Conservation (phyloP, 148 eudicot species). For the Amaranthus hypochondriacus region DNA sequence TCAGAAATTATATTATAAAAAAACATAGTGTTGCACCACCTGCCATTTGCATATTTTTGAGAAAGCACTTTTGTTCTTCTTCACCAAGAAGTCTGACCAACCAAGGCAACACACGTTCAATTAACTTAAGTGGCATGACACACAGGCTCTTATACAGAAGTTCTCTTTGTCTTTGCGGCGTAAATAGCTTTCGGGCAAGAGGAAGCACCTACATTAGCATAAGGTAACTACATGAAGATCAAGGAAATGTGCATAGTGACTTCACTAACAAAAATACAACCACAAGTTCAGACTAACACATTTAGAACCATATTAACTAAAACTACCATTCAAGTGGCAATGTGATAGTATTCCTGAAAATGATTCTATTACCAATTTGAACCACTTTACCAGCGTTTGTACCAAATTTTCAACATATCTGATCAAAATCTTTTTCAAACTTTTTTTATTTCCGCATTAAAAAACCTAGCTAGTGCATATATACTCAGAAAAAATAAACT, state of each 20-base stretch:
- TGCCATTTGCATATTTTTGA: constrained; percentile 83
- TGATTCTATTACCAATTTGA: background rate
- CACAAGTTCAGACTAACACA: background rate
- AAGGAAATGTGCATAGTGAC: background rate
- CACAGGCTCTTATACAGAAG: constrained; percentile 88
- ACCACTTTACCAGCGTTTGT: background rate
- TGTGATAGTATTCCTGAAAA: background rate
- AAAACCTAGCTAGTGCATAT: background rate
- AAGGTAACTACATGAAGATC: background rate
- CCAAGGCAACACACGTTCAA: constrained; percentile 96
- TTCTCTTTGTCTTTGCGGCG: constrained; percentile 66
- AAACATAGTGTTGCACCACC: constrained; percentile 32
- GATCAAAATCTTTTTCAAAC: background rate
- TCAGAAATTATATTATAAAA: background rate
- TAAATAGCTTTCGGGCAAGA: constrained; percentile 74
- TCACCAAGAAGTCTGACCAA: constrained; percentile 72
- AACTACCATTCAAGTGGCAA: background rate
- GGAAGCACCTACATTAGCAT: constrained; percentile 59
- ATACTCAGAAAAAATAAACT: background rate
- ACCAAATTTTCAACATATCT: constrained; percentile 4
- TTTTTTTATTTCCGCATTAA: background rate
- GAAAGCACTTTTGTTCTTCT: constrained; percentile 67
- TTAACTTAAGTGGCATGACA: constrained; percentile 88
- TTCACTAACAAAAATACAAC: background rate
- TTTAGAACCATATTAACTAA: background rate